Base-by-base conservation (phyloP, 768 basidiomycete species). In the Lactarius trivialis region DNA sequence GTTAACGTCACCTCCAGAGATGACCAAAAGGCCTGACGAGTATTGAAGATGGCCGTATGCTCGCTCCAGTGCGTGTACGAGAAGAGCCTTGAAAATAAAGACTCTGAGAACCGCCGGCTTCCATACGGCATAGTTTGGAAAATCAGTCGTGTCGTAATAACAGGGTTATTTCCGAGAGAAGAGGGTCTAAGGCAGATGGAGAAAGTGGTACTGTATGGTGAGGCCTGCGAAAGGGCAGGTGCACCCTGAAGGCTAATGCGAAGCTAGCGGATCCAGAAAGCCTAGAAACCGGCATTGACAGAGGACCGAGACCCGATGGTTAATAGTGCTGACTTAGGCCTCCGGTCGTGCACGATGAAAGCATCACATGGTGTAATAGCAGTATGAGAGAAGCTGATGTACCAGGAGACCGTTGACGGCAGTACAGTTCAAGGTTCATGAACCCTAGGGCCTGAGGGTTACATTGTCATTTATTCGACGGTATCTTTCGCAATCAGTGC, bases 1-100 rank as follows among this genome's bases (percentile, higher is more conserved):
- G 30, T 30, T 30, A 30, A 83, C 83, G 65, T 76, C 79, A 69
- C 75, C 82, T 30, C 83, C 82, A 2, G 80, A 80, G 66, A 76
- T 78, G 73, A 82, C 81, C 1, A 84, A 70, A 11, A 84, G 70
- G 0, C 81, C 80, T 0, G 79, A 69, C 6, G 77, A 73, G 76
- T 69, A 14, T 68, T 54, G 70, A 78, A 81, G 69, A 76, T 76
- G 4, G 4, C 21, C 21, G 11, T 21, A 24, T 45, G 43, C 21
- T 12, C 21, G 21, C 21, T 45, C 43, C 43, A 45, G 43, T 21
- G 43, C 21, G 4, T 12, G 21, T 45, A 45, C 43, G 21, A 45
- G 43, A 45, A 2, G 82, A 81, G 6, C 82, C 82, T 3, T 78
- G 75, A 12, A 82, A 76, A 56, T 81, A 67, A 32, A 81, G 67